Conservation (phyloP, 2,329 filamentous ascomycete species). For the Fusarium clavum region DNA sequence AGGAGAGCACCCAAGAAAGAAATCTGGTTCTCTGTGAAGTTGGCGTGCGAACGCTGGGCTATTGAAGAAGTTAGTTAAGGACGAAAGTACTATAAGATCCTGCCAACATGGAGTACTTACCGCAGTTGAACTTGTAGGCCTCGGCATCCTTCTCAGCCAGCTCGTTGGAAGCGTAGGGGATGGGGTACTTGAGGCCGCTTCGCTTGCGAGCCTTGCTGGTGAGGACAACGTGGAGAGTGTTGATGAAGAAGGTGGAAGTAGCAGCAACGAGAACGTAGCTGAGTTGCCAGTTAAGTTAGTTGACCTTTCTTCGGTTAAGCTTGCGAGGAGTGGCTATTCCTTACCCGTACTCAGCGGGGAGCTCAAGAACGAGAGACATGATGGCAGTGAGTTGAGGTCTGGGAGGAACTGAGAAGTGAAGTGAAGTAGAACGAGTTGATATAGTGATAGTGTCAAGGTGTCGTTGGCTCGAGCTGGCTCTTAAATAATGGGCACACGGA, state of each 20-base stretch:
- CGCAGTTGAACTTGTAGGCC: slow-evolving; percentile 72
- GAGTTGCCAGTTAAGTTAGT: slow-evolving; percentile 10
- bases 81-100: not conserved
- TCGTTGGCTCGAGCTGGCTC: slow-evolving; percentile 6
- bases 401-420: not conserved
- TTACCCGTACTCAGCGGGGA: slow-evolving; percentile 65
- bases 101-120: slow-evolving; percentile 48
- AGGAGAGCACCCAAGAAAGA: slow-evolving; percentile 64
- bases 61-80: slow-evolving; percentile 15
- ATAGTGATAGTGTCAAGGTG: slow-evolving; percentile 6
- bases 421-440: not conserved
- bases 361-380: slow-evolving; percentile 58
- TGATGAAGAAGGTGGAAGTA: slow-evolving; percentile 68
- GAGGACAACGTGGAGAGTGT: slow-evolving; percentile 62
- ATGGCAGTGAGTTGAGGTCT: slow-evolving; percentile 38
- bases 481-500: slow-evolving; percentile 26
- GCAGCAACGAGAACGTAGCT: slow-evolving; percentile 73
- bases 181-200: slow-evolving; percentile 67
- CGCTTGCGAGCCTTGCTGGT: slow-evolving; percentile 63
- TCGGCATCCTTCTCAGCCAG: slow-evolving; percentile 65
- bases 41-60: slow-evolving; percentile 71
- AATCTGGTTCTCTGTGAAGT: slow-evolving; percentile 72
- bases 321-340: slow-evolving; percentile 27
- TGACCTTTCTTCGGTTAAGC: not conserved
- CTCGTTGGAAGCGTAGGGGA: slow-evolving; percentile 66